Percentiles rank a stretch among this genome's conserved stretches.
These are phyloP conservation scores for Byssothecium circinans DNA, from an alignment of 2,329 filamentous ascomycete genomes.

Conservation along the genomic window DNA sequence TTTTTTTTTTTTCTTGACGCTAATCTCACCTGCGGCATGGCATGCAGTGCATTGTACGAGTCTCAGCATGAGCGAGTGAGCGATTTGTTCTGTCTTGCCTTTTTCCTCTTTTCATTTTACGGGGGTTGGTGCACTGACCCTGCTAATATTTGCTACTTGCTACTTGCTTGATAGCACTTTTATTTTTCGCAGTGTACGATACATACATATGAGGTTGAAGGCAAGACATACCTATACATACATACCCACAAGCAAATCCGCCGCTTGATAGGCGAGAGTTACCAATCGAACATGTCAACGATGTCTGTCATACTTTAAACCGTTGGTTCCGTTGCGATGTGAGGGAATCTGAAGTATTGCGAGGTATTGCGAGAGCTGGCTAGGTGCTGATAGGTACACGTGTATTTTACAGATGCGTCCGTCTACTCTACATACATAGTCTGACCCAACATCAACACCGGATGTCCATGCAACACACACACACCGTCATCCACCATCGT, in stretches of 20 bases:
- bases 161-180: neutral
- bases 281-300: no score
- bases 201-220: neutral
- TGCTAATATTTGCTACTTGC: slow-evolving; percentile 9
- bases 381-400: neutral
- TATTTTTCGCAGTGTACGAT: slow-evolving; percentile 4
- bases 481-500: neutral
- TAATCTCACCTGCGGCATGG: no score
- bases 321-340: no score
- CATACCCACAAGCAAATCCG: no score
- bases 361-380: neutral
- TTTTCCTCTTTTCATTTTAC: no score
- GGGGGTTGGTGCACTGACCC: no score
- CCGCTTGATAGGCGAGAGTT: no score
- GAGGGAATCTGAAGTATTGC: neutral
- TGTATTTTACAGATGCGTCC: neutral
- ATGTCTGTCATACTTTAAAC: no score
- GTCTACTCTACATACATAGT: no score
- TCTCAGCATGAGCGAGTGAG: neutral
- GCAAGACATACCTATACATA: neutral
- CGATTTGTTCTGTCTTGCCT: no score
- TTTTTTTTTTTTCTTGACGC: neutral
- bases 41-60: no score
- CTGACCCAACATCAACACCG: neutral
- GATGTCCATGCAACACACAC: neutral